phyloP scores from a whole-genome alignment of 768 basidiomycete species.

The Agrocybe praecox region DNA sequence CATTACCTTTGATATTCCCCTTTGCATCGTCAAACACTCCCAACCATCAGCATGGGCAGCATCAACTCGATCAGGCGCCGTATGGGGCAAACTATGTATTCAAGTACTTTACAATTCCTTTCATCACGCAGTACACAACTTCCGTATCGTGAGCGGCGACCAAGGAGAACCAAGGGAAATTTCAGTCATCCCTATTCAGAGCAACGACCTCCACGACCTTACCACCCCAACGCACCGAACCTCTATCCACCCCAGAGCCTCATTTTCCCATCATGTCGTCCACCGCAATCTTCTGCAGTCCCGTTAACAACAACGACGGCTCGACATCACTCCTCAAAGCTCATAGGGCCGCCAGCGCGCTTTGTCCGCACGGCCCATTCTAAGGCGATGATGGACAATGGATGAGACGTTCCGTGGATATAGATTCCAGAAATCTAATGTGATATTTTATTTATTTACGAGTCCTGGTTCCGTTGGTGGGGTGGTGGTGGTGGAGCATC shows the following conservation, averaged over 20 bases:
- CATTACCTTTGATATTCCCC: slow-evolving; percentile 46
- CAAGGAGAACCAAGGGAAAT: background rate
- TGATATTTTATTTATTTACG: slow-evolving; percentile 12
- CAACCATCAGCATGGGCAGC: slow-evolving; percentile 2
- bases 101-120: too few relatives aligned
- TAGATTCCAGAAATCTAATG: background rate
- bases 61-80: background rate
- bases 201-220: too few relatives aligned
- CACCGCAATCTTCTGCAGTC: background rate
- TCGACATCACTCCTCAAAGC: slow-evolving; percentile 6
- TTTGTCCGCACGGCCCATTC: slow-evolving; percentile 12
- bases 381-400: slow-evolving; percentile 15
- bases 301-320: background rate
- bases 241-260: background rate
- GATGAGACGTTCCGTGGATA: background rate
- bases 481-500: too few relatives aligned
- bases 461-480: background rate
- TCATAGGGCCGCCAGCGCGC: slow-evolving; percentile 11
- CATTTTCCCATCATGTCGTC: background rate
- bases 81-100: background rate
- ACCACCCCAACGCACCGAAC: background rate
- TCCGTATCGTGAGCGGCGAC: background rate
- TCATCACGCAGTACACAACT: background rate
- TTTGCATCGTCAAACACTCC: slow-evolving; percentile 30
- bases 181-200: background rate